These are phyloP conservation scores for Trichomonas tenax DNA, from an alignment of 208 protist genomes.

Conservation along the genomic window DNA sequence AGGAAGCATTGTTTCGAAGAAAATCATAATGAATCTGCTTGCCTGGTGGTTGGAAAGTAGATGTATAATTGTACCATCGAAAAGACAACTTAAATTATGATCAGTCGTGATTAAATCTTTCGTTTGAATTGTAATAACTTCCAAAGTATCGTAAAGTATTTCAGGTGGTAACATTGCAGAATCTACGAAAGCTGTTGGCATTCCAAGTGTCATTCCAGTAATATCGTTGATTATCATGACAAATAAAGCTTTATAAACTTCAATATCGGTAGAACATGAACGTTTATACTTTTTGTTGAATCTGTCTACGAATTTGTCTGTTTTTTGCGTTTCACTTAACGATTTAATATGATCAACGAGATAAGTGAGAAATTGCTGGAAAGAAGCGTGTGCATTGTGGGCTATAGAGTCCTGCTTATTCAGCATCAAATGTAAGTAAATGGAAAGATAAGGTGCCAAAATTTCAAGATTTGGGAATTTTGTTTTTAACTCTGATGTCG, in stretches of 20 bases:
- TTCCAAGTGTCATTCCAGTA: background rate
- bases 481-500: background rate
- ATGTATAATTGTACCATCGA: background rate
- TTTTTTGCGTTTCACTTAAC: background rate
- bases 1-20: background rate
- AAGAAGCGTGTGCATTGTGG: background rate
- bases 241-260: background rate
- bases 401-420: background rate
- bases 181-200: background rate
- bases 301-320: background rate
- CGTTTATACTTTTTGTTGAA: background rate
- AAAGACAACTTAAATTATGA: background rate
- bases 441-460: background rate
- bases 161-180: background rate
- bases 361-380: background rate
- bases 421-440: background rate
- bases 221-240: background rate
- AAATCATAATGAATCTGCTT: background rate
- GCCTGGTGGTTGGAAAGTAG: background rate
- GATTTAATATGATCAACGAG: background rate
- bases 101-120: background rate
- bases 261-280: background rate
- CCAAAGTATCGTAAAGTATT: background rate
- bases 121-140: background rate
- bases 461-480: background rate